A percentile compares a stretch with the other conserved stretches of the same genome.
phyloP scores from a whole-genome alignment of 2,329 filamentous ascomycete genomes.

The Aspergillus sp. region DNA sequence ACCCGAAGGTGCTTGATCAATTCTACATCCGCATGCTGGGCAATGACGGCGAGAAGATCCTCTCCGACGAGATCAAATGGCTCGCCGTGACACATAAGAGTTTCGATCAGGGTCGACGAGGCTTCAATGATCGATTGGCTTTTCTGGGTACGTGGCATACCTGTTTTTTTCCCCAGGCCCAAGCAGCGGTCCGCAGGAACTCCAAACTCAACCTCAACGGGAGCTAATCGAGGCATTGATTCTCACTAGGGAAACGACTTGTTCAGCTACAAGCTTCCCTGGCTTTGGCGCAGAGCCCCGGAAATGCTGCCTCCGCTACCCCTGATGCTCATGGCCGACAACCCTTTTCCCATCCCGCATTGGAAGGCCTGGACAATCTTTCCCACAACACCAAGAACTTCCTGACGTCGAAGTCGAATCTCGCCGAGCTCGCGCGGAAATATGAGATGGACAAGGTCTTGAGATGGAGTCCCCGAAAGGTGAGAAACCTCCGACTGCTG shows the following conservation, averaged over 20 bases:
- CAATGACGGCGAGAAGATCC: slow-evolving; percentile 65
- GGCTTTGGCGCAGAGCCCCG: slow-evolving; percentile 54
- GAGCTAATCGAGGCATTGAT: background rate
- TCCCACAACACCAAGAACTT: slow-evolving; percentile 59
- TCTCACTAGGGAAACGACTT: slow-evolving; percentile 58
- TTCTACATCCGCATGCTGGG: slow-evolving; percentile 79
- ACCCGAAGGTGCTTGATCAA: slow-evolving; percentile 70
- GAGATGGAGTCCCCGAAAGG: slow-evolving; percentile 84
- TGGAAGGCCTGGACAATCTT: slow-evolving; percentile 74
- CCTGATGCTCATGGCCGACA: slow-evolving; percentile 57
- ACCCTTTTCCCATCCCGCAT: slow-evolving; percentile 68
- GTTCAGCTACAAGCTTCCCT: slow-evolving; percentile 65
- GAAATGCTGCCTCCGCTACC: slow-evolving; percentile 28
- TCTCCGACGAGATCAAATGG: slow-evolving; percentile 95
- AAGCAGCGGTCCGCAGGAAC: background rate
- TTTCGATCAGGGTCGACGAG: slow-evolving; percentile 90
- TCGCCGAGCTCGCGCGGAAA: slow-evolving; percentile 66
- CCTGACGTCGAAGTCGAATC: slow-evolving; percentile 62
- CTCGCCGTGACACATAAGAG: slow-evolving; percentile 96
- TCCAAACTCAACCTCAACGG: background rate
- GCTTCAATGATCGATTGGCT: slow-evolving; percentile 92
- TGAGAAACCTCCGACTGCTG: slow-evolving; percentile 44
- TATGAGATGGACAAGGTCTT: slow-evolving; percentile 74
- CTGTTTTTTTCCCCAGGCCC: background rate
- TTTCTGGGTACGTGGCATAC: slow-evolving; percentile 67